These are phyloP conservation scores for Neonothopanus nambi DNA, from an alignment of 1,284 basidiomycete species.

Conservation along the genomic window DNA sequence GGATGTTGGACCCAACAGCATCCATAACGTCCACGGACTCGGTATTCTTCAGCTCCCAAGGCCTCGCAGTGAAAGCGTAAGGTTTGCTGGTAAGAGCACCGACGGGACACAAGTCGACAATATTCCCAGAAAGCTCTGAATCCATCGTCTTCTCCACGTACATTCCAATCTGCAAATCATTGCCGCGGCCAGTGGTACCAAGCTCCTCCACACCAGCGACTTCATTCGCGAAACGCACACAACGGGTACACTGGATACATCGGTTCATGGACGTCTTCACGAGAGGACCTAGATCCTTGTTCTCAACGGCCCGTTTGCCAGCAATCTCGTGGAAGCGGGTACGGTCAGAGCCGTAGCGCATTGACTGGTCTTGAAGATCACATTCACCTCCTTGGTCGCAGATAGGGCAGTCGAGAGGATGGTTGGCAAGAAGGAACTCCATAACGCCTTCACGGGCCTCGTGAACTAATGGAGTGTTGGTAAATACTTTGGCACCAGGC, in stretches of 20 bases:
- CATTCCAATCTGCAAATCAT: constrained; percentile 98
- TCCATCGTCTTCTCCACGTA: constrained; percentile 98
- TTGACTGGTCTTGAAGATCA: constrained; percentile 99
- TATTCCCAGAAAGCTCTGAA: constrained; percentile 96
- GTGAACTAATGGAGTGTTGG: constrained; percentile 93
- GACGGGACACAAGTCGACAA: constrained; percentile 96
- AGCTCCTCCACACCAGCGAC: constrained; percentile 98
- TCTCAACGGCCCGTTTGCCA: constrained; percentile 97
- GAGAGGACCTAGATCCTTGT: constrained; percentile 97
- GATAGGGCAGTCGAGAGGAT: constrained; percentile 97
- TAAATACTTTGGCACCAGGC: constrained; percentile 95
- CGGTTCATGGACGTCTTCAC: constrained; percentile 99
- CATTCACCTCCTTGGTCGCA: constrained; percentile 99
- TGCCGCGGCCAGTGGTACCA: constrained; percentile 95
- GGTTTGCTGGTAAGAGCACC: constrained; percentile 98
- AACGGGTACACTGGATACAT: constrained; percentile 99
- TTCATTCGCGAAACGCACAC: constrained; percentile 98
- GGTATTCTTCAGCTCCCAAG: constrained; percentile 99
- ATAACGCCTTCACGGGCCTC: constrained; percentile 98
- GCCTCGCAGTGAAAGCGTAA: constrained; percentile 94
- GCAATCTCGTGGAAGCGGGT: constrained; percentile 97
- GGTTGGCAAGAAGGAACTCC: constrained; percentile 98
- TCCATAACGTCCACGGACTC: constrained; percentile 98
- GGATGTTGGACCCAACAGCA: constrained; percentile 97
- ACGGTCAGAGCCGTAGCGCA: constrained; percentile 98